Percentiles rank a stretch among this genome's conserved stretches.
Conservation (phyloP, 2,329 filamentous ascomycete species). For the Fusarium acutatum region DNA sequence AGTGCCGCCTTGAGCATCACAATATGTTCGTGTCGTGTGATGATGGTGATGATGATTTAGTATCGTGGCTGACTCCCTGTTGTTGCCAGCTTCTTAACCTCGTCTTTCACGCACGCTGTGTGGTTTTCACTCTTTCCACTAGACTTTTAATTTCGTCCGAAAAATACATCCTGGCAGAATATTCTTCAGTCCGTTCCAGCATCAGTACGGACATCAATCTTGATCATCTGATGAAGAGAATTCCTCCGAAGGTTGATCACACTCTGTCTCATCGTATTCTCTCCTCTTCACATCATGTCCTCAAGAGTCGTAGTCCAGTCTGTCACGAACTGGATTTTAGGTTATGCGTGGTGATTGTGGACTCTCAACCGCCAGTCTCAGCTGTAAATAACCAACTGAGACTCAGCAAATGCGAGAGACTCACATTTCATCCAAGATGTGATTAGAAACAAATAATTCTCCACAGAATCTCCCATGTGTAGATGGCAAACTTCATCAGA, state of each 20-base stretch:
- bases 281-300: fast-evolving
- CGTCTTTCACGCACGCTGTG: fast-evolving
- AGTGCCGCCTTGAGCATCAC: background rate
- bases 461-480: fast-evolving
- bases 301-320: fast-evolving
- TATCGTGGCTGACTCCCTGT: fast-evolving
- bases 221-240: fast-evolving
- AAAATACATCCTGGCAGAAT: no score
- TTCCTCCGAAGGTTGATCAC: no score
- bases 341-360: fast-evolving
- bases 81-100: no score
- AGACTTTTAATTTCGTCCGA: fast-evolving
- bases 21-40: background rate
- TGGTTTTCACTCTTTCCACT: background rate
- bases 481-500: background rate
- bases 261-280: fast-evolving
- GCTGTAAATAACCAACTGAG: background rate
- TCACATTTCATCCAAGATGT: fast-evolving
- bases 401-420: fast-evolving
- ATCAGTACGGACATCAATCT: background rate
- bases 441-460: fast-evolving
- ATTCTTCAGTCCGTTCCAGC: no score
- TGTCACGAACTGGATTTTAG: fast-evolving
- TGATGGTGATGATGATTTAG: background rate
- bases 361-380: fast-evolving